Evolutionary conservation across 2,329 filamentous ascomycete genomes (phyloP), one percentile per base, ranked within the genome.

Genomic region (Lomentospora prolificans): DNA sequence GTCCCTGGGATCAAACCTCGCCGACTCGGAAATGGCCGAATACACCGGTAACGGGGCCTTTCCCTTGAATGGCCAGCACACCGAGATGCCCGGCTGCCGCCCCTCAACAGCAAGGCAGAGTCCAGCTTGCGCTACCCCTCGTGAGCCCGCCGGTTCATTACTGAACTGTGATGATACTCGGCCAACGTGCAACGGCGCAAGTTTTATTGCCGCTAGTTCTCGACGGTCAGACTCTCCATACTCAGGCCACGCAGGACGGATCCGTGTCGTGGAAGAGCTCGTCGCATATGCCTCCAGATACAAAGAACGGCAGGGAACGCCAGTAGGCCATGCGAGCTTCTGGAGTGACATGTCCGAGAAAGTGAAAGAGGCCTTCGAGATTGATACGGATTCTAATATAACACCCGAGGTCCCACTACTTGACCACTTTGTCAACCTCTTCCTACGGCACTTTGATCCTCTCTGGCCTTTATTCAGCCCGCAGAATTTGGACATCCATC

Each of bases 391-490:
- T 10, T 22, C 44, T 19, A n/a, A n/a, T n/a, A 2, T 10, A 10
- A 12, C 44, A 8, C 4, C 51, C 7, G 30, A 9, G 14, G 5
- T n/a, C n/a, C 28, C 51, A 3, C 8, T 41, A 4, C 22, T 53
- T 4, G 51, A 25, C 31, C 33, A 39, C 19, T 53, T 53, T 22
- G 19, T 53, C 8, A 8, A 39, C 4, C 51, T 53, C 2, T 53
- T 41, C 28, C 12, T 41, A 4, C 24, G 25, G 14, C 31, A 53
- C 31, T 53, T 53, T 19, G 31, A 53, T 25, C 51, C 28, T 4
- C 51, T 53, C 19, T 53, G 51, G 51, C 51, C 51, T 6, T 12
- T 53, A n/a, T 25, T 53, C 12, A 36, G 31, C 24, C 33, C 31
- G 8, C 30, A 39, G 14, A 53, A 39, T 14, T 22, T 53, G 19